Conservation (phyloP, 2,329 filamentous ascomycete genomes). For the Diaporthe amygdali region DNA sequence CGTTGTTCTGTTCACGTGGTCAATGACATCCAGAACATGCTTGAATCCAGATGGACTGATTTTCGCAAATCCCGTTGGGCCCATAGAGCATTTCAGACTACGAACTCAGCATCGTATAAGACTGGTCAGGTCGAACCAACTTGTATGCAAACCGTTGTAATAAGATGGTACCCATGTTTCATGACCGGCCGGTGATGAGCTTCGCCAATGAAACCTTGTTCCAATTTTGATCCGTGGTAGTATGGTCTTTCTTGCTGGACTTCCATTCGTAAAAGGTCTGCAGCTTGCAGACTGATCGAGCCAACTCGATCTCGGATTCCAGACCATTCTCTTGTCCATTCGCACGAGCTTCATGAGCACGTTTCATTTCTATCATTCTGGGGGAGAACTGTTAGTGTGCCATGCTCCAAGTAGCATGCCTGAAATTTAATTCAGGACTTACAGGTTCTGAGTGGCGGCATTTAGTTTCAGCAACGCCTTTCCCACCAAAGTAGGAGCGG, state of each 20-base stretch:
- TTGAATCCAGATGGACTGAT: too few relatives aligned
- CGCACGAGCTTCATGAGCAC: not conserved
- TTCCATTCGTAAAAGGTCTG: not conserved
- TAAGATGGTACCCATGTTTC: too few relatives aligned
- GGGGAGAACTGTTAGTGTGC: rapidly evolving
- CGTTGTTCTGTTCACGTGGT: too few relatives aligned
- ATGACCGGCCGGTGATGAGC: not conserved
- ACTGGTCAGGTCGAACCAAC: too few relatives aligned
- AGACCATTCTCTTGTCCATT: not conserved
- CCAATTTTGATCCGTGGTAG: not conserved
- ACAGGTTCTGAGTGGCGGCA: not conserved
- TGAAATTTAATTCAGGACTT: not conserved
- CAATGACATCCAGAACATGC: too few relatives aligned
- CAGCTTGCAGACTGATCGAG: not conserved
- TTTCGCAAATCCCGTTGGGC: too few relatives aligned
- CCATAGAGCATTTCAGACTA: too few relatives aligned
- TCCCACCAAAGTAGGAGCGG: not conserved
- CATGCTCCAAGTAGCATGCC: rapidly evolving
- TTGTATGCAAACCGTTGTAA: too few relatives aligned
- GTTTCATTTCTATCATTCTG: not conserved
- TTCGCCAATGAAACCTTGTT: not conserved
- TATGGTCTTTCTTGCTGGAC: not conserved
- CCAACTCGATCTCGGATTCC: not conserved
- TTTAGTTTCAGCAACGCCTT: not conserved
- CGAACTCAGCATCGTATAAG: too few relatives aligned